Base-by-base conservation (phyloP, 805 yeast species). In the Candida khao-thaluensis region DNA sequence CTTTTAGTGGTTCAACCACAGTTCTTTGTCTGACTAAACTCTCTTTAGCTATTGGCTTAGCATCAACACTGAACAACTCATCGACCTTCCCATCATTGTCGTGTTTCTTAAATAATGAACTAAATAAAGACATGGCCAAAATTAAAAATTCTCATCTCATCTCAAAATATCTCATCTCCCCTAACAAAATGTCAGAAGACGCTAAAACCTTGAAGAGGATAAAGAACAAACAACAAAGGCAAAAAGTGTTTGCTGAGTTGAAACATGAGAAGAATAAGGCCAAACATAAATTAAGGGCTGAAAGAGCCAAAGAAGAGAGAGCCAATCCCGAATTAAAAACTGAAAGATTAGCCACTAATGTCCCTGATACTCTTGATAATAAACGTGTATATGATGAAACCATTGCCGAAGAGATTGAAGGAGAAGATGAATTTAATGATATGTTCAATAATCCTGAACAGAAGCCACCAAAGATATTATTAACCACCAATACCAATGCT, bases 351-450 rank as follows among this genome's bases (percentile, higher is more conserved):
- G 76, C 78, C 4, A 79, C 74, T 40, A 88, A 89, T 58, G 78
- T 85, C 2, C 88, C 96, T 3, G 79, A 77, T 17, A 89, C 97
- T 4, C 77, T 88, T 37, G 97, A 89, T 51, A 72, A 78, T 39
- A 85, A 85, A 71, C 71, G 97, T 56, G 91, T 82, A 1, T 89
- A 62, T 50, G 97, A 89, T 58, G 96, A 90, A 60, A 85, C 96
- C 1, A 82, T 87, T 14, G 70, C 65, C 22, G 69, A 65, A 36
- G 83, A 77, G 43, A 59, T 75, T 15, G 82, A 76, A 56, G 80
- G 81, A 21, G 81, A 81, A 44, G 85, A 79, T 50, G 82, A 78
- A 52, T 85, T 85, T 57, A 74, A 70, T 25, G 58, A 63, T 21
- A 81, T 81, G 54, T 84, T 83, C 54, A 38, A 40, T 17, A 43